A percentile compares a stretch with the other conserved stretches of the same genome.
Evolutionary conservation across 208 protist genomes (phyloP).

Genomic region (Crithidia brevicula): DNA sequence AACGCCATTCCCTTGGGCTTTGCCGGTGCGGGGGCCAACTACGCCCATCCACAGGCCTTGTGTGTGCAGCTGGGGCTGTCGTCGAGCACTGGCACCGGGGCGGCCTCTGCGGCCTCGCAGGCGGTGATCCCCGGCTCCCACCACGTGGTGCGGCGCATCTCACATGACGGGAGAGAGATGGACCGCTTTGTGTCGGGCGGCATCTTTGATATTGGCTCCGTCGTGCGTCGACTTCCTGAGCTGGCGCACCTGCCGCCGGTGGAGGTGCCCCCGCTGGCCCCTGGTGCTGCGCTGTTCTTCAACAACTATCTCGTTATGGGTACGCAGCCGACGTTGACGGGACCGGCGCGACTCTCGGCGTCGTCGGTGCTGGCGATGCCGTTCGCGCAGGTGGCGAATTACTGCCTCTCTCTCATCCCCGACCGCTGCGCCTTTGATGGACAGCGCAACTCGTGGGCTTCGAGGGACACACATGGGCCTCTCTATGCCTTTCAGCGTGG

Average conservation of each 20-base stretch:
- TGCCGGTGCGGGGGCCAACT: slow-evolving; percentile 24
- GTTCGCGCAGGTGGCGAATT: slow-evolving; percentile 44
- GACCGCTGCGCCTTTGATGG: slow-evolving; percentile 83
- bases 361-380: slow-evolving; percentile 12
- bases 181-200: slow-evolving; percentile 47
- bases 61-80: slow-evolving; percentile 53
- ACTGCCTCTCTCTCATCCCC: slow-evolving; percentile 67
- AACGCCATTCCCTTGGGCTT: slow-evolving; percentile 71
- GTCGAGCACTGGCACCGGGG: no score
- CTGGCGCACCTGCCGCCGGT: slow-evolving; percentile 44
- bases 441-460: slow-evolving; percentile 65
- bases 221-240: slow-evolving; percentile 58
- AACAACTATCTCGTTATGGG: slow-evolving; percentile 61
- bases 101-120: no score
- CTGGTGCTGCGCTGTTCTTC: slow-evolving; percentile 66
- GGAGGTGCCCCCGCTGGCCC: slow-evolving; percentile 48
- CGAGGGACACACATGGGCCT: slow-evolving; percentile 71
- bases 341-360: slow-evolving; percentile 10
- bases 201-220: slow-evolving; percentile 71
- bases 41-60: slow-evolving; percentile 41
- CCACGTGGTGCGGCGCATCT: slow-evolving; percentile 55
- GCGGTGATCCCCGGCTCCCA: slow-evolving; percentile 78
- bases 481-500: slow-evolving; percentile 67
- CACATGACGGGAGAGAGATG: slow-evolving; percentile 62
- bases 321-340: slow-evolving; percentile 49